Evolutionary conservation across 306 rosid species (phyloP).

Genomic region (Lagenaria siceraria): DNA sequence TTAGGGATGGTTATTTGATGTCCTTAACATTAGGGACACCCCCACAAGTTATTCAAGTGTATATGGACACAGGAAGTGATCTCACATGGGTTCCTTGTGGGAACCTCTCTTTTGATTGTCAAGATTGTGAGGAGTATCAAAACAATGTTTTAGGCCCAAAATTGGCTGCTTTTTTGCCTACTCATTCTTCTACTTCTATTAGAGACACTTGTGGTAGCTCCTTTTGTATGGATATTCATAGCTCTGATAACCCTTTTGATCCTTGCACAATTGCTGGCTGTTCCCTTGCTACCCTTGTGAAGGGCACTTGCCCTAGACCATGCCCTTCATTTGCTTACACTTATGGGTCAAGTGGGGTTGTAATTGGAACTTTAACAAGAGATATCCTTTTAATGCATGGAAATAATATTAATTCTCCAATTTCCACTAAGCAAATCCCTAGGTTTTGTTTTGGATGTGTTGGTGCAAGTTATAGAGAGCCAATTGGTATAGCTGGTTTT

Average conservation of each 20-base stretch:
- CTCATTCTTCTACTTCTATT: slow-evolving; percentile 26
- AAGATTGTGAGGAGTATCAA: slow-evolving; percentile 29
- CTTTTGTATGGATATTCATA: slow-evolving; percentile 31
- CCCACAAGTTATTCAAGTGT: slow-evolving; percentile 36
- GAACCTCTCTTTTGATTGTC: slow-evolving; percentile 30
- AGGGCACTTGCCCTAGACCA: slow-evolving; percentile 30
- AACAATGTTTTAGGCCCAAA: slow-evolving; percentile 9
- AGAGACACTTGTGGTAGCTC: slow-evolving; percentile 35
- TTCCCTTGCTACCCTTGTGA: slow-evolving; percentile 23
- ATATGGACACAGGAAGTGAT: slow-evolving; percentile 51
- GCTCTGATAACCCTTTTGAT: slow-evolving; percentile 32
- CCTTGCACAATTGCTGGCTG: slow-evolving; percentile 41
- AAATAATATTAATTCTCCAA: not conserved
- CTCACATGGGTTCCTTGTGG: slow-evolving; percentile 57
- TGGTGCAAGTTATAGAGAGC: slow-evolving; percentile 32
- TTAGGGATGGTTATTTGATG: slow-evolving; percentile 39
- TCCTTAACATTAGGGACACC: slow-evolving; percentile 37
- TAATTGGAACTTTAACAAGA: slow-evolving; percentile 23
- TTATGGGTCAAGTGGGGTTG: slow-evolving; percentile 34
- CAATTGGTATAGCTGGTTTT: slow-evolving; percentile 46
- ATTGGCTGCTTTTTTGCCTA: slow-evolving; percentile 22
- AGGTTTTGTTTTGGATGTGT: slow-evolving; percentile 43
- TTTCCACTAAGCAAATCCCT: slow-evolving; percentile 16
- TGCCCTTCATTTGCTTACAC: slow-evolving; percentile 47
- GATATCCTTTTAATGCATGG: slow-evolving; percentile 28